Evolutionary conservation across 768 basidiomycete genomes (phyloP).

Genomic region (Pseudohyphozyma bogoriensis): DNA sequence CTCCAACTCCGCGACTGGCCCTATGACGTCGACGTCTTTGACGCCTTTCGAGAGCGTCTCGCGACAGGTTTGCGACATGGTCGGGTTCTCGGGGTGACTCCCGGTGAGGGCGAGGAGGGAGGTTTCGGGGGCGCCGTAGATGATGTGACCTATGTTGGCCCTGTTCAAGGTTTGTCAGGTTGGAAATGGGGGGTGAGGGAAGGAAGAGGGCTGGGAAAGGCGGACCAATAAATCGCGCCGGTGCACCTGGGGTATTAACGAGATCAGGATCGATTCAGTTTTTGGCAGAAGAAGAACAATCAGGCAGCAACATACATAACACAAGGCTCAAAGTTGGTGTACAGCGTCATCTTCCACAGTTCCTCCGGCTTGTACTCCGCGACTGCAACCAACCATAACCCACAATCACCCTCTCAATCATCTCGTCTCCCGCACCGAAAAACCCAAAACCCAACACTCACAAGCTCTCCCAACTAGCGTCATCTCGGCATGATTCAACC

Average conservation of each 20-base stretch:
- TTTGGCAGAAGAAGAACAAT: not conserved
- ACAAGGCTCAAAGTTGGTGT: slow-evolving; percentile 7
- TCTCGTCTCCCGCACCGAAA: not conserved
- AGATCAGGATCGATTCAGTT: not conserved
- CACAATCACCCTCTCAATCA: not conserved
- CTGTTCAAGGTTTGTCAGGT: not conserved
- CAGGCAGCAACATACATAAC: not conserved
- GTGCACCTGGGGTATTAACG: not conserved
- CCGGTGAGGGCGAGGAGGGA: slow-evolving; percentile 2
- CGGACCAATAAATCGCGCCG: not conserved
- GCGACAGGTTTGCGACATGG: not conserved
- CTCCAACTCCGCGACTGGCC: not conserved
- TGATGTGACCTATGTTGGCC: not conserved
- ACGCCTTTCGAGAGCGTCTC: not conserved
- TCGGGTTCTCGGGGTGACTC: not conserved
- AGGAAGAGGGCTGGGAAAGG: not conserved
- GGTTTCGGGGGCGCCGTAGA: slow-evolving; percentile 4
- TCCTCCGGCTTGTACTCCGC: not conserved
- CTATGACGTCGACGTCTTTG: slow-evolving; percentile 1
- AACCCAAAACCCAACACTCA: not conserved
- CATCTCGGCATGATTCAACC: not conserved
- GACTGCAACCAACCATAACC: not conserved
- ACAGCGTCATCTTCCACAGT: not conserved
- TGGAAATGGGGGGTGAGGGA: not conserved
- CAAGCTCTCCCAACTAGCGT: not conserved